Evolutionary conservation across 495 filamentous ascomycete species (phyloP).

Genomic region (Aspergillus heteromorphus): DNA sequence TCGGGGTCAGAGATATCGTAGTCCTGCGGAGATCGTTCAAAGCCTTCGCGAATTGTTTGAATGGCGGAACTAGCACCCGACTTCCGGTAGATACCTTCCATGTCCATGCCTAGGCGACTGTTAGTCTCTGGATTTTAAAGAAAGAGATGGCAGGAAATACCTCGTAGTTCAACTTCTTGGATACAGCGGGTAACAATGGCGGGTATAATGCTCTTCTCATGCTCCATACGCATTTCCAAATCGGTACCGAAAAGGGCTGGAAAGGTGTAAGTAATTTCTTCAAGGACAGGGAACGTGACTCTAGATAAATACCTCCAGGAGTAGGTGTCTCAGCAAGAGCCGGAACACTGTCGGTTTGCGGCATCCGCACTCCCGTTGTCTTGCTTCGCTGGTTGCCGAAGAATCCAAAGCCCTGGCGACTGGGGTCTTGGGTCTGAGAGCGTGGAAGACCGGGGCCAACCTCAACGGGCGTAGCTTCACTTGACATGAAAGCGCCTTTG

Average conservation of each 20-base stretch:
- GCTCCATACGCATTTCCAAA: slow-evolving; percentile 77
- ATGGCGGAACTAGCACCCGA: slow-evolving; percentile 84
- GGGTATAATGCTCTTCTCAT: slow-evolving; percentile 84
- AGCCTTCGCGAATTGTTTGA: slow-evolving; percentile 81
- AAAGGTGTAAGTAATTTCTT: not conserved
- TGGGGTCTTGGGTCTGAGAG: slow-evolving; percentile 47
- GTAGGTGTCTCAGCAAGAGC: slow-evolving; percentile 52
- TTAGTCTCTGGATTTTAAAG: not conserved
- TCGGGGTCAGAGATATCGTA: slow-evolving; percentile 90
- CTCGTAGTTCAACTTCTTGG: slow-evolving; percentile 90
- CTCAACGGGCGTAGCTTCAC: slow-evolving; percentile 35
- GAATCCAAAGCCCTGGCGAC: slow-evolving; percentile 69
- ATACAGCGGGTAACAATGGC: slow-evolving; percentile 90
- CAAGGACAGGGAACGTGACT: not conserved
- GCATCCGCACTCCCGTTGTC: slow-evolving; percentile 41
- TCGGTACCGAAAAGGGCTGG: slow-evolving; percentile 84
- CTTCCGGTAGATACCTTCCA: slow-evolving; percentile 98
- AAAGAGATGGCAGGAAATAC: slow-evolving; percentile 26
- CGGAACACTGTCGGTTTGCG: slow-evolving; percentile 51
- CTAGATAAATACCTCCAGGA: slow-evolving; percentile 32
- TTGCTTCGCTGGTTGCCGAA: slow-evolving; percentile 55
- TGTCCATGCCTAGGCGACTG: slow-evolving; percentile 71
- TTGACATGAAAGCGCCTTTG: slow-evolving; percentile 69
- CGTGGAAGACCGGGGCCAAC: slow-evolving; percentile 41
- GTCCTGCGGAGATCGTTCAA: slow-evolving; percentile 66